A percentile compares a stretch with the other conserved stretches of the same genome.
Conservation (phyloP, 129 eudicot species). For the Erigeron canadensis region DNA sequence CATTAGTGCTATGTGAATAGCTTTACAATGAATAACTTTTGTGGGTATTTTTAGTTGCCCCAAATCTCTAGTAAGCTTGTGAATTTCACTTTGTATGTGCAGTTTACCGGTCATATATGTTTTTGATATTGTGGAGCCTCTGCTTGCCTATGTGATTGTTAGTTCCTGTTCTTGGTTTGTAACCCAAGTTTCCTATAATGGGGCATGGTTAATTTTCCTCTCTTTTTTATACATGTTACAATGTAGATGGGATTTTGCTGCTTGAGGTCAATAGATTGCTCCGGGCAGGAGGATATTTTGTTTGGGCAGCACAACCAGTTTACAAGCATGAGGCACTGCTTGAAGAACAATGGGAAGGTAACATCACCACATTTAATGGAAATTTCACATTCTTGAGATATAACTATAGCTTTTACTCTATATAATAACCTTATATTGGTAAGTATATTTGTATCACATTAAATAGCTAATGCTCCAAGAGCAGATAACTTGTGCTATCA, state of each 20-base stretch:
- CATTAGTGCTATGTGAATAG: background rate
- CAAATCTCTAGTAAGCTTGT: background rate
- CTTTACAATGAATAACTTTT: background rate
- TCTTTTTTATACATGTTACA: conserved; percentile 1
- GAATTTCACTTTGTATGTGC: background rate
- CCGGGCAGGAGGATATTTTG: conserved; percentile 91
- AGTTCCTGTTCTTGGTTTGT: background rate
- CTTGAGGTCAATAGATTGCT: conserved; percentile 96
- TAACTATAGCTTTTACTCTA: background rate
- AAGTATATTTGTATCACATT: background rate
- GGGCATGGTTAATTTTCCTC: conserved; percentile 17
- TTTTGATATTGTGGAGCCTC: background rate
- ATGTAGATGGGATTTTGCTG: conserved; percentile 83
- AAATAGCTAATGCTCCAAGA: background rate
- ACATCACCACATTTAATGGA: background rate
- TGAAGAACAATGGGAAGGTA: conserved; percentile 98
- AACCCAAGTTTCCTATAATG: background rate
- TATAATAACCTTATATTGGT: background rate
- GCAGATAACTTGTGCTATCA: background rate
- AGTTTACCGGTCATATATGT: background rate
- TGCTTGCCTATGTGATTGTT: background rate
- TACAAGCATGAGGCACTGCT: conserved; percentile 88
- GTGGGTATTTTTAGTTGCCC: background rate
- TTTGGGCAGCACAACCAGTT: conserved; percentile 98
- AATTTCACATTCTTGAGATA: background rate